Conservation (phyloP, 805 yeast species). For the Wickerhamomyces rabaulensis region DNA sequence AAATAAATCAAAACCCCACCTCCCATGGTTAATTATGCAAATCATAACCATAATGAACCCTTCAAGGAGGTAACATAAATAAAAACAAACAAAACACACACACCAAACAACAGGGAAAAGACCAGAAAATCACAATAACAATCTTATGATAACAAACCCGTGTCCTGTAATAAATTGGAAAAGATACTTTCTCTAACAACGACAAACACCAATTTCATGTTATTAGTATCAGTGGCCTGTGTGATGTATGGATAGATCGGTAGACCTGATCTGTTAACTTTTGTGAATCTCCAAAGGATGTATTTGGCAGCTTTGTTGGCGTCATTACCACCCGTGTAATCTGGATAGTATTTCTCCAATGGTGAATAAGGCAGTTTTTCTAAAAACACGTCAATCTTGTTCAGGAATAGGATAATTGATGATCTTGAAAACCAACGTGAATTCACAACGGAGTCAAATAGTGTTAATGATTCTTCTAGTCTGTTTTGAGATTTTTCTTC, state of each 20-base stretch:
- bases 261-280: slow-evolving; percentile 75
- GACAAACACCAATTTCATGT: slow-evolving; percentile 79
- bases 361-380: slow-evolving; percentile 82
- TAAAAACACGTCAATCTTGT: slow-evolving; percentile 86
- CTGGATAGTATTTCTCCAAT: slow-evolving; percentile 78
- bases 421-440: slow-evolving; percentile 90
- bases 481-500: slow-evolving; percentile 76
- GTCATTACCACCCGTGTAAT: slow-evolving; percentile 85
- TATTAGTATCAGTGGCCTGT: slow-evolving; percentile 90
- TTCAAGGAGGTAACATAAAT: too few relatives aligned
- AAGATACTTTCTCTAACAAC: slow-evolving; percentile 78
- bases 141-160: slow-evolving; percentile 51
- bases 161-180: slow-evolving; percentile 69
- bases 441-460: slow-evolving; percentile 87
- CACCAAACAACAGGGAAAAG: neutral
- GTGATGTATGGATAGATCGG: slow-evolving; percentile 88
- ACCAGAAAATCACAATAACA: neutral
- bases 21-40: too few relatives aligned
- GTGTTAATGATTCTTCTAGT: slow-evolving; percentile 72
- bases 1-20: too few relatives aligned
- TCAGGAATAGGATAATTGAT: slow-evolving; percentile 78
- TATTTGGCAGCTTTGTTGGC: slow-evolving; percentile 89
- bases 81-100: neutral
- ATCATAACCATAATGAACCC: too few relatives aligned
- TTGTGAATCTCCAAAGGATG: slow-evolving; percentile 84